Conservation (phyloP, 495 filamentous ascomycete species). For the Penicillium desertorum region DNA sequence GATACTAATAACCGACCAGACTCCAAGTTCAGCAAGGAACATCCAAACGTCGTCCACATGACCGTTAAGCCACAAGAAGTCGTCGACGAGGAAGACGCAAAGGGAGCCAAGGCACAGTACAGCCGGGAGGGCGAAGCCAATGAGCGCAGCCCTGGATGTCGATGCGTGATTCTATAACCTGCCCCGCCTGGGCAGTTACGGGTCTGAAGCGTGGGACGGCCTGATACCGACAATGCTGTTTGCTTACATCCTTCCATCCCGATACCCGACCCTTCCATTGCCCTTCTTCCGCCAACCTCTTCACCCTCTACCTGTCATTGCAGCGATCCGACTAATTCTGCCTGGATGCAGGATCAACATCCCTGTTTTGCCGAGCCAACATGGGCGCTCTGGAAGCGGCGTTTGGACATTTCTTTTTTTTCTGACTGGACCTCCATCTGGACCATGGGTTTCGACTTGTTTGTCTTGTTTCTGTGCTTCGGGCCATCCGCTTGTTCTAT, state of each 20-base stretch:
- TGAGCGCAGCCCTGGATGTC: conserved; percentile 66
- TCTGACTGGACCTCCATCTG: conserved; percentile 13
- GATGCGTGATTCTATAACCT: conserved; percentile 79
- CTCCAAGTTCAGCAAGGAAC: conserved; percentile 70
- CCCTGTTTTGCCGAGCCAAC: conserved; percentile 6
- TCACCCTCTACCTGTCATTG: conserved; percentile 5
- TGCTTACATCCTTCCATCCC: not conserved
- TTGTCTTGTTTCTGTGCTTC: conserved; percentile 2
- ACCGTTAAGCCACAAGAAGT: conserved; percentile 86
- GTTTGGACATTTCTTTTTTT: conserved; percentile 22
- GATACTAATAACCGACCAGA: conserved; percentile 50
- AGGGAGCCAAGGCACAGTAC: conserved; percentile 65
- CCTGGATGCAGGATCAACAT: conserved; percentile 23
- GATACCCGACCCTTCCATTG: not conserved
- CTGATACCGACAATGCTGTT: not conserved
- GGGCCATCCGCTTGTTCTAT: not conserved
- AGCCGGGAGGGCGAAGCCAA: conserved; percentile 58
- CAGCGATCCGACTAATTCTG: conserved; percentile 18
- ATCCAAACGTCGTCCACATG: conserved; percentile 88
- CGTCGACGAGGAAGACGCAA: conserved; percentile 84
- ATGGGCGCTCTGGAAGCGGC: conserved; percentile 26
- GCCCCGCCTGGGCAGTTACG: not conserved
- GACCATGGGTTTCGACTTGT: conserved; percentile 7
- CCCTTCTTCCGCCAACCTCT: not conserved
- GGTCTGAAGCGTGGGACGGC: not conserved